Conservation (phyloP, 305 asterid species). For the Rubia peregrina region DNA sequence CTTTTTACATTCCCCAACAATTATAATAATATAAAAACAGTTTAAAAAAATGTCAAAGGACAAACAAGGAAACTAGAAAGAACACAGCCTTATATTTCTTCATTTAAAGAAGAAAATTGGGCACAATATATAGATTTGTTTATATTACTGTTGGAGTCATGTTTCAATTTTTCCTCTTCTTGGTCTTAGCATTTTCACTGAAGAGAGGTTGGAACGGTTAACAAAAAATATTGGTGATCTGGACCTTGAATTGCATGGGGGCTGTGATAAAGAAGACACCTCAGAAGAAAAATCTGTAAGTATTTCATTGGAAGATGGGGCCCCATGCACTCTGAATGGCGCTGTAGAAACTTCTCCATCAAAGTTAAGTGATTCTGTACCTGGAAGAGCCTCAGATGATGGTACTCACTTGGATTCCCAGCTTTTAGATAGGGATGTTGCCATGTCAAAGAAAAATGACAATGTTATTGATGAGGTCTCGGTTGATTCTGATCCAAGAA, state of each 20-base stretch:
- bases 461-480: conserved; percentile 21
- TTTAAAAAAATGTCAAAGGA: too few relatives aligned
- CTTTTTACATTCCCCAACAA: too few relatives aligned
- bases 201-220: conserved; percentile 87
- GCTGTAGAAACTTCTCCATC: conserved; percentile 40
- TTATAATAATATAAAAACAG: too few relatives aligned
- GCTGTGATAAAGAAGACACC: conserved; percentile 35
- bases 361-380: conserved; percentile 32
- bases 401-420: conserved; percentile 37
- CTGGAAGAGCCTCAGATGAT: conserved; percentile 32
- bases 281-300: conserved; percentile 42
- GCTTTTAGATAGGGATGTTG: conserved; percentile 26
- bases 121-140: neutral
- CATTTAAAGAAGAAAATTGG: neutral
- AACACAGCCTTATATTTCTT: neutral
- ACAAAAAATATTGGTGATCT: conserved; percentile 61
- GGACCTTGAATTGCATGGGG: conserved; percentile 50
- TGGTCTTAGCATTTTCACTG: conserved; percentile 66
- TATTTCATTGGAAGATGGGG: conserved; percentile 35
- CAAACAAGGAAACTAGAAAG: too few relatives aligned
- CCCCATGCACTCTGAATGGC: conserved; percentile 33
- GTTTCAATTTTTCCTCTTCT: conserved; percentile 11
- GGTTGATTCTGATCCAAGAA: conserved; percentile 39
- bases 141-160: conserved; percentile 1
- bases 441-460: conserved; percentile 29